These are phyloP conservation scores for Pneumocystis oryctolagi DNA, from an alignment of 1,139 yeast genomes.

Conservation along the genomic window DNA sequence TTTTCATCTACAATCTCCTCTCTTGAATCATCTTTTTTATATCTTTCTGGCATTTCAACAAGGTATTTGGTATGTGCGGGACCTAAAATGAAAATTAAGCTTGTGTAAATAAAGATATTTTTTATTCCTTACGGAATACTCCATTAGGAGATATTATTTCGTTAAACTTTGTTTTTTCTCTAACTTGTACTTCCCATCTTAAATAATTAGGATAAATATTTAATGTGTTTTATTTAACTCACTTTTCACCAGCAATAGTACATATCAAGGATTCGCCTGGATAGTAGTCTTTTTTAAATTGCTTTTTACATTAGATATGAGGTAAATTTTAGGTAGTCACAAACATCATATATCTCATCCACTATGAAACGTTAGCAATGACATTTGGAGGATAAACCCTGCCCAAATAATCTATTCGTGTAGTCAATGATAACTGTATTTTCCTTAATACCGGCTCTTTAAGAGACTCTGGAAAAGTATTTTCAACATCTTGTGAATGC, in stretches of 20 bases:
- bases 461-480: constrained; percentile 75
- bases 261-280: constrained; percentile 55
- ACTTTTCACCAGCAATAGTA: background rate
- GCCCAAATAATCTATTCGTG: constrained; percentile 72
- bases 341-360: constrained; percentile 6
- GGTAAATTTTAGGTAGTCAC: constrained; percentile 22
- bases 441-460: constrained; percentile 79
- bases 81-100: constrained; percentile 20
- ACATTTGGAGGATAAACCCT: constrained; percentile 44
- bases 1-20: constrained; percentile 45
- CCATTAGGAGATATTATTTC: constrained; percentile 31
- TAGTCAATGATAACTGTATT: constrained; percentile 68
- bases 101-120: background rate
- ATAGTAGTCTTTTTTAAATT: constrained; percentile 68
- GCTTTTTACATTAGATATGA: constrained; percentile 21
- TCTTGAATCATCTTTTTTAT: constrained; percentile 32
- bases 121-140: constrained; percentile 15
- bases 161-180: constrained; percentile 36
- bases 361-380: background rate
- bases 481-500: constrained; percentile 41
- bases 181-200: constrained; percentile 36
- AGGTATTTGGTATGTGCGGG: constrained; percentile 60
- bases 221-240: constrained; percentile 27
- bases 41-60: constrained; percentile 36
- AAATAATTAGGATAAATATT: constrained; percentile 36